Conservation (phyloP, 2,329 filamentous ascomycete genomes). For the Fusarium camptoceras region DNA sequence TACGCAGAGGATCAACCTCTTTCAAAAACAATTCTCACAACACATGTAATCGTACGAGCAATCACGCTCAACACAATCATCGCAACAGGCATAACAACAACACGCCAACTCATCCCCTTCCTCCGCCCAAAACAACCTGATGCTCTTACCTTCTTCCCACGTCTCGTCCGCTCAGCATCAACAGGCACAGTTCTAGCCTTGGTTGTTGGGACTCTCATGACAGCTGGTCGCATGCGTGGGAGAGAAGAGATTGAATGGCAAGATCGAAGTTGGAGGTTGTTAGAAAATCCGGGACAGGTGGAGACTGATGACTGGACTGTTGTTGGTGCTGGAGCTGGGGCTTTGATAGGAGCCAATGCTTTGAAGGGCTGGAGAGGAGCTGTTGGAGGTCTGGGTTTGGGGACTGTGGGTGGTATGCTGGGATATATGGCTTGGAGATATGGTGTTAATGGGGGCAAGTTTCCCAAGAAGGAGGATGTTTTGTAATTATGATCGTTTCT, state of each 20-base stretch:
- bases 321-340: conserved; percentile 55
- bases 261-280: conserved; percentile 71
- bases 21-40: conserved; percentile 65
- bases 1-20: conserved; percentile 74
- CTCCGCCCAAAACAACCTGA: conserved; percentile 47
- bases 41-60: conserved; percentile 69
- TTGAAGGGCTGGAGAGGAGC: conserved; percentile 53
- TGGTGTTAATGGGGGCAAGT: conserved; percentile 59
- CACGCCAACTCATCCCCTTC: conserved; percentile 47
- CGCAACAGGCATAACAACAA: conserved; percentile 55
- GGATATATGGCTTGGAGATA: conserved; percentile 64
- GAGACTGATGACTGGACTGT: conserved; percentile 68
- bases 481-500: not conserved
- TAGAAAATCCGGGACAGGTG: conserved; percentile 68
- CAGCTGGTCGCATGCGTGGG: conserved; percentile 65
- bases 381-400: conserved; percentile 60
- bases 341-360: conserved; percentile 49
- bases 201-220: conserved; percentile 57
- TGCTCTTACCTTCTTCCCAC: conserved; percentile 47
- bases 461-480: conserved; percentile 44
- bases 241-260: conserved; percentile 71
- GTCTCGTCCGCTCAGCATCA: conserved; percentile 60
- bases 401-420: conserved; percentile 61
- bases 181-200: conserved; percentile 59
- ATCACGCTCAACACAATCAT: conserved; percentile 65